These are phyloP conservation scores for Starmerella vaccinii DNA, from an alignment of 805 yeast genomes.

Conservation along the genomic window DNA sequence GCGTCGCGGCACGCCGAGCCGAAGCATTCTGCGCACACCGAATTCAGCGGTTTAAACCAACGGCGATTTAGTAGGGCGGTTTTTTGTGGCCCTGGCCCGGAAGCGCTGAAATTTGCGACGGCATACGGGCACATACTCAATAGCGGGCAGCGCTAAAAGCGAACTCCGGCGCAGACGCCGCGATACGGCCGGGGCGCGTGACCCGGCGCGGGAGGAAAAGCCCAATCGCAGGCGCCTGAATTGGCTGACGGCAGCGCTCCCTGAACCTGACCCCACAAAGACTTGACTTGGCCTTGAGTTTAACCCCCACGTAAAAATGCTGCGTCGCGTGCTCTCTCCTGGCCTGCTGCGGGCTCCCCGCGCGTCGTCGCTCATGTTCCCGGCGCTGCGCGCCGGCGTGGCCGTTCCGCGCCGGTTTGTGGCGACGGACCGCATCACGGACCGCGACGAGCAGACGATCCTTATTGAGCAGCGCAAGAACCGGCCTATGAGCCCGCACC, in stretches of 20 bases:
- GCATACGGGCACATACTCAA: no score
- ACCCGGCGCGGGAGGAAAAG: background rate
- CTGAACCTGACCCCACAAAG: background rate
- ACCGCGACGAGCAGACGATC: constrained; percentile 54
- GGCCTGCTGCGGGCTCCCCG: background rate
- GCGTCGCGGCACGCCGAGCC: background rate
- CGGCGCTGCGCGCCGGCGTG: constrained; percentile 1
- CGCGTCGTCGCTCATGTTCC: constrained; percentile 11
- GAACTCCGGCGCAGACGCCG: no score
- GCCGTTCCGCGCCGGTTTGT: constrained; percentile 9
- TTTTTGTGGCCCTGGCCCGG: no score
- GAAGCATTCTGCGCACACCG: background rate
- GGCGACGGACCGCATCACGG: constrained; percentile 43
- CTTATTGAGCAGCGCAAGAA: constrained; percentile 70
- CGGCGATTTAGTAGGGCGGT: no score
- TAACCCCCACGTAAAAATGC: no score
- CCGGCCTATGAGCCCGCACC: constrained; percentile 88
- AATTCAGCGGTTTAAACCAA: background rate
- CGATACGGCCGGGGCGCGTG: background rate
- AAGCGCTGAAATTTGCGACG: background rate
- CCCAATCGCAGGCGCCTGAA: constrained; percentile 3
- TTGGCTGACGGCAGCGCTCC: background rate
- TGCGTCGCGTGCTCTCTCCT: constrained; percentile 6
- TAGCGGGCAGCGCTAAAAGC: no score
- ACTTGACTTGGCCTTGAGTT: background rate